Percentiles rank a stretch among this genome's conserved stretches.
Evolutionary conservation across 1,284 basidiomycete species (phyloP).

Genomic region (Agroathelia rolfsii): DNA sequence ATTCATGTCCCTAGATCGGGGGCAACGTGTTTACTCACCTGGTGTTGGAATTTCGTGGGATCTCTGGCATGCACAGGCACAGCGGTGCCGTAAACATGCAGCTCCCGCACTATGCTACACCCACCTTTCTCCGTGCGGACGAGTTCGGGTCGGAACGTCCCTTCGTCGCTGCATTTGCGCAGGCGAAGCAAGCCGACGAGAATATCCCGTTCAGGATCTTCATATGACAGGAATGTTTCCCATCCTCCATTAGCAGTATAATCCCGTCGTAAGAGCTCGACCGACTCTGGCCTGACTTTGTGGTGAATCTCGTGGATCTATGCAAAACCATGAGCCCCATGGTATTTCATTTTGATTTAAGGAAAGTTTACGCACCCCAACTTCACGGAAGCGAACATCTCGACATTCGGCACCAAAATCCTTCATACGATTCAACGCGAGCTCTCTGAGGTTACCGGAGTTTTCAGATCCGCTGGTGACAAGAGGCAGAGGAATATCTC

Average conservation of each 20-base stretch:
- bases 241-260: conserved; percentile 97
- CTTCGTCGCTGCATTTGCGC: conserved; percentile 91
- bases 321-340: background rate
- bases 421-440: conserved; percentile 96
- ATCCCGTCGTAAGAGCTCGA: conserved; percentile 94
- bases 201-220: conserved; percentile 96
- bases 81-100: conserved; percentile 99
- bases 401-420: conserved; percentile 98
- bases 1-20: conserved; percentile 6
- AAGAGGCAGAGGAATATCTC: conserved; percentile 92
- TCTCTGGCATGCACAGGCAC: conserved; percentile 96
- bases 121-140: conserved; percentile 60
- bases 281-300: conserved; percentile 91
- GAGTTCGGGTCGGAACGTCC: conserved; percentile 93
- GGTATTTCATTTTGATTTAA: too few species aligned
- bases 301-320: conserved; percentile 98
- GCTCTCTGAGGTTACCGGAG: conserved; percentile 90
- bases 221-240: conserved; percentile 99
- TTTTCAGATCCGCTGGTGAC: conserved; percentile 97
- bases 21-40: conserved; percentile 32
- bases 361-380: conserved; percentile 61
- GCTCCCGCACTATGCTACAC: conserved; percentile 90
- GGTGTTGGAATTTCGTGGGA: conserved; percentile 97
- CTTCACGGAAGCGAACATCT: conserved; percentile 96
- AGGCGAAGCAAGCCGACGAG: conserved; percentile 89